These are phyloP conservation scores for Spergularia azorica DNA, from an alignment of 179 eudicot genomes.

Conservation along the genomic window DNA sequence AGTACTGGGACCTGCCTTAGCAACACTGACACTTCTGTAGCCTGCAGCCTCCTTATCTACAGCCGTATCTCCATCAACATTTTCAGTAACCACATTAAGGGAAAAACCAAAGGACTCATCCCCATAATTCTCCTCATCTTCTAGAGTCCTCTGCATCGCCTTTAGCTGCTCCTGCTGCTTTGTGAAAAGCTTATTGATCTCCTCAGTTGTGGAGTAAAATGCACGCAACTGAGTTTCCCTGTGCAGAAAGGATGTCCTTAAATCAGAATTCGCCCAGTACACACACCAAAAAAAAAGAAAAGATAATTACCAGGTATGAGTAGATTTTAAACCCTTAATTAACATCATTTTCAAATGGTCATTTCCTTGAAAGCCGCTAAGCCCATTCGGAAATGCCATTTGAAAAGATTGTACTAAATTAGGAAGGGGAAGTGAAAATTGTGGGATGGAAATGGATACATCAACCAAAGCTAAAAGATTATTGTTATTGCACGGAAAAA, in stretches of 20 bases:
- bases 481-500: no score
- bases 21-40: constrained; percentile 33
- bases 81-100: constrained; percentile 32
- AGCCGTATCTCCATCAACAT: constrained; percentile 27
- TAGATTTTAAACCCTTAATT: neutral
- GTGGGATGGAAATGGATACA: no score
- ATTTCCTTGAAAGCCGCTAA: neutral
- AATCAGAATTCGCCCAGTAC: neutral
- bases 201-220: constrained; percentile 94
- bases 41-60: constrained; percentile 36
- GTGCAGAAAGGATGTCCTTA: constrained; percentile 23
- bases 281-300: no score
- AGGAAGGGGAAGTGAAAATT: no score
- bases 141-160: constrained; percentile 91
- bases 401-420: no score
- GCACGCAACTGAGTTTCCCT: constrained; percentile 97
- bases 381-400: neutral
- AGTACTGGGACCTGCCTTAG: constrained; percentile 37
- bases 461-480: no score
- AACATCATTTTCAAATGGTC: constrained; percentile 2
- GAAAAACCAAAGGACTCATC: constrained; percentile 60
- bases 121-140: constrained; percentile 88
- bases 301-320: neutral
- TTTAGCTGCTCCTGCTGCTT: constrained; percentile 97
- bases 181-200: constrained; percentile 65